These are phyloP conservation scores for Solanum megistacrolobum DNA, from an alignment of 257 asterid genomes.

Conservation along the genomic window DNA sequence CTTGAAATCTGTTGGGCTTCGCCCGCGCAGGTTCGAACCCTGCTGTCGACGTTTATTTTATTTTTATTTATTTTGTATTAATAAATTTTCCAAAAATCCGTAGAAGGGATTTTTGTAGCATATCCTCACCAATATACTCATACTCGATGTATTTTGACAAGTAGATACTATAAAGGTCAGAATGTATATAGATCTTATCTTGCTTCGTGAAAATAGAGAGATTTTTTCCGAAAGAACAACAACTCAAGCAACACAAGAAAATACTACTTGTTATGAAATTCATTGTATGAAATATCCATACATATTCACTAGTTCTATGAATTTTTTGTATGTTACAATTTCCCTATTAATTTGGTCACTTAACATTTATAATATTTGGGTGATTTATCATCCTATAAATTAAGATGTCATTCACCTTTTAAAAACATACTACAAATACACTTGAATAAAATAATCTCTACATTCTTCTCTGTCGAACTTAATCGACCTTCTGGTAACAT, in stretches of 20 bases:
- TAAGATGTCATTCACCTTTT: background rate
- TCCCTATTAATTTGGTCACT: background rate
- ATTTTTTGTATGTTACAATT: background rate
- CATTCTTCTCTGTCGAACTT: background rate
- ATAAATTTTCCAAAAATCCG: background rate
- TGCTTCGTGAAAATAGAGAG: background rate
- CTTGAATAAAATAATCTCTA: background rate
- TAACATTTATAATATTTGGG: background rate
- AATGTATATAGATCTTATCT: no score
- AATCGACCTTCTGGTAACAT: background rate
- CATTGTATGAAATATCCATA: background rate
- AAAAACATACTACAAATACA: background rate
- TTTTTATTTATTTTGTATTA: background rate
- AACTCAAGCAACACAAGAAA: background rate
- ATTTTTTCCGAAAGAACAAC: accelerated
- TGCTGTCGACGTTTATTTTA: background rate
- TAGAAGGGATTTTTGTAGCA: background rate
- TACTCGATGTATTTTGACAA: background rate
- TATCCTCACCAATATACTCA: background rate
- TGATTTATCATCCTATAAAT: background rate
- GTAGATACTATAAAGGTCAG: accelerated
- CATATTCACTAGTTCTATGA: background rate
- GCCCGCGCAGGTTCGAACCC: constrained; percentile 20
- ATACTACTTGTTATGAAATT: background rate
- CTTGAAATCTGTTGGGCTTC: constrained; percentile 15